Evolutionary conservation across 176 grass and related monocot genomes (phyloP).

Genomic region (Triticum aestivum): DNA sequence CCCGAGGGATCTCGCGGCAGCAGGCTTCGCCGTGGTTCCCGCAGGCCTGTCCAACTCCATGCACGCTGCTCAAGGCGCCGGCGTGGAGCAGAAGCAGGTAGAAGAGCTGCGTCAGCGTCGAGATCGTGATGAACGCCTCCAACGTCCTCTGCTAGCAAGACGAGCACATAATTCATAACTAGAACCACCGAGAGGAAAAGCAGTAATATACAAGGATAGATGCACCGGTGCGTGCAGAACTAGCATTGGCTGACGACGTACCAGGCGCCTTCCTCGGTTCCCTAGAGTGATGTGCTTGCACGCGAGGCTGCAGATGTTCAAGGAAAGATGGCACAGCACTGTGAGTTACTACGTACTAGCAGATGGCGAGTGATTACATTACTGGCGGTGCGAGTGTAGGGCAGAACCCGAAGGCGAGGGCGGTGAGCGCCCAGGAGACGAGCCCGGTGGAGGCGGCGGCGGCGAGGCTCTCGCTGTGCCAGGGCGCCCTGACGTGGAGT

Average conservation of each 20-base stretch:
- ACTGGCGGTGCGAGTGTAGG: not conserved
- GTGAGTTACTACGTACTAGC: not conserved
- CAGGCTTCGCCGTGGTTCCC: not conserved
- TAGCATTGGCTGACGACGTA: not conserved
- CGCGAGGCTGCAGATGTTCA: not conserved
- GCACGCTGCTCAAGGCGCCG: not conserved
- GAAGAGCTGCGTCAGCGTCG: not conserved
- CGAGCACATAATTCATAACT: not conserved
- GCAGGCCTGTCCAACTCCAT: not conserved
- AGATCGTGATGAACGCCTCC: conserved; percentile 15
- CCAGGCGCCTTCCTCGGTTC: conserved; percentile 9
- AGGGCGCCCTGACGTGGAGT: conserved; percentile 1
- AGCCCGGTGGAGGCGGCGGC: not conserved
- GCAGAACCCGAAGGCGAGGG: not conserved
- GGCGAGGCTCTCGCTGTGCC: not conserved
- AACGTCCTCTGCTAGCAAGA: not conserved
- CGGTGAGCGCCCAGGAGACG: conserved; percentile 4
- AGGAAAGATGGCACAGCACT: not conserved
- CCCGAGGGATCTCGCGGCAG: not conserved
- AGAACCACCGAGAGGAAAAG: not conserved
- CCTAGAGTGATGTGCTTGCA: conserved; percentile 4
- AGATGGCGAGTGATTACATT: not conserved
- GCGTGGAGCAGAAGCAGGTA: conserved; percentile 5
- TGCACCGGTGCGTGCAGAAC: not conserved
- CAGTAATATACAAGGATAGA: not conserved